Percentiles rank a stretch among this genome's conserved stretches.
Conservation (phyloP, 1,139 yeast species). For the Oligophagozyma castellii region DNA sequence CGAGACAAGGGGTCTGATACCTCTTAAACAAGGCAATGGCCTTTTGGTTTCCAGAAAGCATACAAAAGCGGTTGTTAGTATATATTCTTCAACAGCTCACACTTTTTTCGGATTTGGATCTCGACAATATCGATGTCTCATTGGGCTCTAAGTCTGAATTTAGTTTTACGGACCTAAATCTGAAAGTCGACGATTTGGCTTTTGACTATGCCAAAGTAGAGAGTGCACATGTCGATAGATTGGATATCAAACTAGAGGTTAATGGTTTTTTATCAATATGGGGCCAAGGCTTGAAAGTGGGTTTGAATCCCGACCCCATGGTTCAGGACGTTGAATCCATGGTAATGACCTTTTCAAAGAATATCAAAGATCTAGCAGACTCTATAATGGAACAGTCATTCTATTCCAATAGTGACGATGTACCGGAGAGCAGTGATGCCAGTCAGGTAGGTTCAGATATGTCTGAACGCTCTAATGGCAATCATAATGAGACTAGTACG, state of each 20-base stretch:
- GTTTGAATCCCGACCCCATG: too few relatives aligned
- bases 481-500: too few relatives aligned
- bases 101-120: conserved; percentile 69
- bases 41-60: conserved; percentile 73
- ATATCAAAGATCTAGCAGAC: conserved; percentile 52
- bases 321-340: conserved; percentile 1
- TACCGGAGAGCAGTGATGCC: too few relatives aligned
- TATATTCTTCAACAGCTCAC: conserved; percentile 73
- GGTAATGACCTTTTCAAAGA: conserved; percentile 39
- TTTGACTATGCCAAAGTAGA: too few relatives aligned
- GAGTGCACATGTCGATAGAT: conserved; percentile 43
- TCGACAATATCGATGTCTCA: conserved; percentile 71
- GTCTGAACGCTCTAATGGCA: too few relatives aligned
- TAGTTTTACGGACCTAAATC: conserved; percentile 46
- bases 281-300: too few relatives aligned
- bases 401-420: too few relatives aligned
- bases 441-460: too few relatives aligned
- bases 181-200: conserved; percentile 73
- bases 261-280: too few relatives aligned
- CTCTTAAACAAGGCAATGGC: too few relatives aligned
- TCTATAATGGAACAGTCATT: too few relatives aligned
- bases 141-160: conserved; percentile 43
- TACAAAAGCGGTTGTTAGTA: conserved; percentile 67
- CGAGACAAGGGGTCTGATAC: too few relatives aligned
- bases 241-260: conserved; percentile 39